Evolutionary conservation across 1,139 yeast species (phyloP).

Genomic region (Taphrina populina): DNA sequence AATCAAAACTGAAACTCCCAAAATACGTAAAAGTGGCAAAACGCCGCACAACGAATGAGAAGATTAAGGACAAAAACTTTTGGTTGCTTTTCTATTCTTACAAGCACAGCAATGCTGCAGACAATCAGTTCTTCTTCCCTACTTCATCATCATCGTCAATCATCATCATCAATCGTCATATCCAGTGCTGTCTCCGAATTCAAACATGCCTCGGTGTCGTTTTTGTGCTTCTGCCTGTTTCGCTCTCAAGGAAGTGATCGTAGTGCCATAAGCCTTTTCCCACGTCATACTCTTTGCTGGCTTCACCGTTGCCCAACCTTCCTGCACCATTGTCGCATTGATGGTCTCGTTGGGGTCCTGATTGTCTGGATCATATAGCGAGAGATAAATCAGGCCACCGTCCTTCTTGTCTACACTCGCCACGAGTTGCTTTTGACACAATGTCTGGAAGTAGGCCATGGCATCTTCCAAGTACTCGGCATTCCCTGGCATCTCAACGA

Average conservation of each 20-base stretch:
- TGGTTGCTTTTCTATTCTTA: no score
- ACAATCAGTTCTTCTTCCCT: no score
- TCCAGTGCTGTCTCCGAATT: conserved; percentile 71
- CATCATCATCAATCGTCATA: conserved; percentile 50
- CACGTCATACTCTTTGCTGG: conserved; percentile 48
- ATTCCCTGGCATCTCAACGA: conserved; percentile 59
- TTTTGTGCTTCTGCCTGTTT: conserved; percentile 50
- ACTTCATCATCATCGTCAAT: no score
- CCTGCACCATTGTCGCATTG: conserved; percentile 60
- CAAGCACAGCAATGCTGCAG: no score
- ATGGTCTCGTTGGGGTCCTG: conserved; percentile 55
- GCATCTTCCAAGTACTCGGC: conserved; percentile 63
- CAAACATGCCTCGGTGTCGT: conserved; percentile 71
- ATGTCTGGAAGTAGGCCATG: conserved; percentile 57
- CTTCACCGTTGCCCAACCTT: conserved; percentile 67
- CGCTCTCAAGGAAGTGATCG: conserved; percentile 44
- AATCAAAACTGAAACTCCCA: no score
- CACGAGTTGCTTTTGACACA: conserved; percentile 59
- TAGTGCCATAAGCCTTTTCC: conserved; percentile 42
- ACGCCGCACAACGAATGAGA: no score
- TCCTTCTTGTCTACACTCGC: conserved; percentile 52
- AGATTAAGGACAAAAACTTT: no score
- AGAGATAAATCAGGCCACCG: conserved; percentile 51
- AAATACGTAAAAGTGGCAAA: no score
- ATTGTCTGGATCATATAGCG: conserved; percentile 63